Evolutionary conservation across 108 stramenopile species (phyloP), one percentile per base, ranked within the genome.

Genomic region (Fragilaria radians): DNA sequence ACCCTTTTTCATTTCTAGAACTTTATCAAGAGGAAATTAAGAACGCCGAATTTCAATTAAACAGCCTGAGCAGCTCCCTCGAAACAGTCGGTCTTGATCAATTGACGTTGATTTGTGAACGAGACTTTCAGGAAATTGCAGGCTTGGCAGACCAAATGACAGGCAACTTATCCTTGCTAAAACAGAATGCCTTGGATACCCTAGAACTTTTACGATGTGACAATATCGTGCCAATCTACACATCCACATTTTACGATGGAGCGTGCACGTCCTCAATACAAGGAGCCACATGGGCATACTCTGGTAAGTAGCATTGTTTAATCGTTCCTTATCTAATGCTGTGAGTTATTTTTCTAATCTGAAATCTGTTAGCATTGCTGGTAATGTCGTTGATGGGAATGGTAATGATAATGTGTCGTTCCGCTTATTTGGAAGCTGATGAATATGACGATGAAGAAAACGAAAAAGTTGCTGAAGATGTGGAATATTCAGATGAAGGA

Each of bases 201-300:
- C 46, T 71, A 22, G 34, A 62, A 28, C 51, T 76, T 1, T 33
- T 76, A 56, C 46, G 55, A n/a, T 76, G 75, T 54, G 47, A 57
- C 1, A 53, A 34, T 29, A 54, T 76, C 25, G 65, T 67, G 42
- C 75, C 75, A 0, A 28, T 76, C 27, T 76, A 76, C 42, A 67
- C 65, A 14, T 28, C 42, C 5, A 27, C 52, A 2, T 52, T 67
- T 11, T 67, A 76, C 61, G 66, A 63, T 3, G 65, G 50, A 9
- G 64, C 53, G 0, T 77, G 76, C 36, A 42, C 7, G 7, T 42
- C 7, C 14, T 42, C 36, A 7, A 42, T 42, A 42, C 7, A 42
- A 42, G 36, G 36, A 7, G 36, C 14, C 36, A 42, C 36, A 7
- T 42, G 36, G 14, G n/a, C 36, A 14, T 42, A 11, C 14, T 7